Evolutionary conservation across 495 filamentous ascomycete genomes (phyloP).

Genomic region (Hypoxylon perforatum): DNA sequence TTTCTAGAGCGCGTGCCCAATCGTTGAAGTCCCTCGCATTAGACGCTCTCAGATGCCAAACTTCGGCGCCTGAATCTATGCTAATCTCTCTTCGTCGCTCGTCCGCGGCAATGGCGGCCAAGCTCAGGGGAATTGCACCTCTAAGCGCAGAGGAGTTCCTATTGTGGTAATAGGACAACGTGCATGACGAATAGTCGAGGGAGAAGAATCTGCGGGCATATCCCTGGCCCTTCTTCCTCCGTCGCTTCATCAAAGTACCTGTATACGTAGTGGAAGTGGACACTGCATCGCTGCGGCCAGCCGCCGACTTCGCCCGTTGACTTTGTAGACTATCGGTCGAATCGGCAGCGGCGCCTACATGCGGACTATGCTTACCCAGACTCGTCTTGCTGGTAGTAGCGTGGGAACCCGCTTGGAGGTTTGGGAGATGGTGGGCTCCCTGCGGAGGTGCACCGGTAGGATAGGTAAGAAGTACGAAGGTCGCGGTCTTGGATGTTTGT

Average conservation of each 20-base stretch:
- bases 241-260: slow-evolving; percentile 85
- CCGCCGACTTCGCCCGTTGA: slow-evolving; percentile 48
- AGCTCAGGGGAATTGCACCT: slow-evolving; percentile 88
- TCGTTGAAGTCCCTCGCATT: slow-evolving; percentile 84
- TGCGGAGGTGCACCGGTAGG: slow-evolving; percentile 86
- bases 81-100: slow-evolving; percentile 89
- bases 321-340: slow-evolving; percentile 69
- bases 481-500: slow-evolving; percentile 91
- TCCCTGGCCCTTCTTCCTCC: slow-evolving; percentile 91
- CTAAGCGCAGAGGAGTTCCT: slow-evolving; percentile 88
- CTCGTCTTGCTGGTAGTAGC: slow-evolving; percentile 62
- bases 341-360: slow-evolving; percentile 55
- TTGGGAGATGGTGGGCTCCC: slow-evolving; percentile 74
- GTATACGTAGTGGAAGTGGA: slow-evolving; percentile 63
- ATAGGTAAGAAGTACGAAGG: slow-evolving; percentile 93
- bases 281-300: slow-evolving; percentile 51
- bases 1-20: slow-evolving; percentile 88
- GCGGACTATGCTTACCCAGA: slow-evolving; percentile 55
- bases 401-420: slow-evolving; percentile 57
- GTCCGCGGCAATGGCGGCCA: slow-evolving; percentile 91
- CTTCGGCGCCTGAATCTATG: slow-evolving; percentile 94
- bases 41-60: slow-evolving; percentile 93
- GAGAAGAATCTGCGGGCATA: slow-evolving; percentile 95
- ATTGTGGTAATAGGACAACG: slow-evolving; percentile 94
- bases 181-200: slow-evolving; percentile 88